Evolutionary conservation across 306 rosid genomes (phyloP).

Genomic region (Lathyrus sativus): DNA sequence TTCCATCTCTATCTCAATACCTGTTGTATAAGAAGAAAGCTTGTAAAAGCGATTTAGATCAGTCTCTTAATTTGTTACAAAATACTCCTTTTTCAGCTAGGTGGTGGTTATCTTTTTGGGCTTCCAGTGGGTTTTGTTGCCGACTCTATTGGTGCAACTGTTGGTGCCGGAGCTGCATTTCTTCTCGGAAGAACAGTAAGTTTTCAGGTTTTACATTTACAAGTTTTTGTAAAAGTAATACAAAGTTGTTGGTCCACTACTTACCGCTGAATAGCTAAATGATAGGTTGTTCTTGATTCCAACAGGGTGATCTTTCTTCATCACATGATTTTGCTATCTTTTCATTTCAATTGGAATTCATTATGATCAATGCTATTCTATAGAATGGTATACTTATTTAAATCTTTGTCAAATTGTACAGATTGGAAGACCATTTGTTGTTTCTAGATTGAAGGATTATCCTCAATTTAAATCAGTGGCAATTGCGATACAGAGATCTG

Average conservation of each 20-base stretch:
- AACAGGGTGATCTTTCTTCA: slow-evolving; percentile 20
- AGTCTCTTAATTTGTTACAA: slow-evolving; percentile 25
- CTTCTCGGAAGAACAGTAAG: slow-evolving; percentile 96
- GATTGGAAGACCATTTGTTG: slow-evolving; percentile 91
- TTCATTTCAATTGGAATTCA: slow-evolving; percentile 18
- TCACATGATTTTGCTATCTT: slow-evolving; percentile 1
- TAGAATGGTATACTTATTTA: slow-evolving; percentile 27
- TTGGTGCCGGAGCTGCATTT: slow-evolving; percentile 96
- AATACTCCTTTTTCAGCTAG: slow-evolving; percentile 66
- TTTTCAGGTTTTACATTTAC: slow-evolving; percentile 26
- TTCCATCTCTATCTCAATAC: slow-evolving; percentile 27
- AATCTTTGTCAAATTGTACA: slow-evolving; percentile 45
- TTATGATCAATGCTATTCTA: slow-evolving; percentile 21
- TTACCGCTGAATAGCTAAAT: slow-evolving; percentile 4
- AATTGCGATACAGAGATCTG: slow-evolving; percentile 77
- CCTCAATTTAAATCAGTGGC: slow-evolving; percentile 87
- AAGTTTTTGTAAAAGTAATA: slow-evolving; percentile 18
- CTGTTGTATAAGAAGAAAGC: slow-evolving; percentile 12
- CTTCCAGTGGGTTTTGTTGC: slow-evolving; percentile 91
- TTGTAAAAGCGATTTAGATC: slow-evolving; percentile 8
- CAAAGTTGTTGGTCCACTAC: not conserved
- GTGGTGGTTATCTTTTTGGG: slow-evolving; percentile 98
- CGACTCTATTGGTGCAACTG: slow-evolving; percentile 86
- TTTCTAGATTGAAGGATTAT: slow-evolving; percentile 91
- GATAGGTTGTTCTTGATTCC: slow-evolving; percentile 13